Base-by-base conservation (phyloP, 2,329 filamentous ascomycete genomes). In the Microcyclosporella mali region DNA sequence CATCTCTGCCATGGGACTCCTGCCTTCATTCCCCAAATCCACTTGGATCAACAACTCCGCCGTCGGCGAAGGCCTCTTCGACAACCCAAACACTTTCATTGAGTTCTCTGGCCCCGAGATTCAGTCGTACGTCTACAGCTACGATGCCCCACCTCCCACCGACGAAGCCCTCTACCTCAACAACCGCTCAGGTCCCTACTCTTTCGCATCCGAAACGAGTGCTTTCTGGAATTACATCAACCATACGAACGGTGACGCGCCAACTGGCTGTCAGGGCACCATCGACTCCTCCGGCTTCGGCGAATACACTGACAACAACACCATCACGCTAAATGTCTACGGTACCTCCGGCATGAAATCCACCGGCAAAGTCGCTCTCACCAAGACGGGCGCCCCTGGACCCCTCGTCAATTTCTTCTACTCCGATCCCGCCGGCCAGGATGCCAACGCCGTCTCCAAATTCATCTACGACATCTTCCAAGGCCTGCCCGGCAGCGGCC, bases 291-390 rank as follows among this genome's bases (percentile, higher is more conserved):
- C 70, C 0, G 74, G 74, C 2, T 68, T 62, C 31, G 56, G 59
- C 1, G 69, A 75, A 56, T 73, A 70, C 29, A 74, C 71, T 8
- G 70, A 68, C 58, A 68, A 68, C 39, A 64, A 71, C 45, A 75
- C 72, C 46, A 72, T 78, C 39, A 77, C 74, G 0, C 63, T 78
- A 15, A 78, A 78, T 56, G 59, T 78, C 3, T 78, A 78, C 60
- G 74, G 74, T 7, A 78, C 75, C 0, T 77, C 73, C 0, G 75
- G 75, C 1, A 63, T 77, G 16, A 65, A 67, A 4, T 77, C 74
- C 2, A 57, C 65, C 1, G 73, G 74, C 1, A 62, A 64, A 43
- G 71, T 78, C 28, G 75, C 72, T 0, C 65, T 78, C 16, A 77
- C 77, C 57, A 60, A 77, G 1, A 77, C 77, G 58, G 74, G 75